Evolutionary conservation across 257 asterid genomes (phyloP).

Genomic region (Solanum tarijense): DNA sequence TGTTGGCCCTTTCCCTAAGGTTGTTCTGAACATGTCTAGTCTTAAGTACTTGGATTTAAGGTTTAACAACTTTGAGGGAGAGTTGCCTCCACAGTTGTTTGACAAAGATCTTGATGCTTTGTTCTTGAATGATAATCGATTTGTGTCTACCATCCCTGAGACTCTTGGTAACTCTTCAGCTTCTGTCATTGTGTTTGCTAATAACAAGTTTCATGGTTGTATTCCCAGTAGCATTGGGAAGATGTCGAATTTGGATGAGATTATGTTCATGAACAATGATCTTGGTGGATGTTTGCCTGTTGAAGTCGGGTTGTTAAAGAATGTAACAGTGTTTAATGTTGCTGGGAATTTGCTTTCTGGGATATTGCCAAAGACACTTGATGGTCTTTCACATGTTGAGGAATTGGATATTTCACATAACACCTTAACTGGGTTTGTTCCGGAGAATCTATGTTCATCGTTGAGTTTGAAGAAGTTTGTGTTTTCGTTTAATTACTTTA

Average conservation of each 20-base stretch:
- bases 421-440: conserved; percentile 16
- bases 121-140: conserved; percentile 23
- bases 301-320: conserved; percentile 14
- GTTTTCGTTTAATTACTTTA: conserved; percentile 16
- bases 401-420: conserved; percentile 16
- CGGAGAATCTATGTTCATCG: conserved; percentile 14
- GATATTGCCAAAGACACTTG: conserved; percentile 11
- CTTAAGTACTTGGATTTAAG: conserved; percentile 27
- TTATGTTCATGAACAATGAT: not conserved
- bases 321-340: conserved; percentile 2
- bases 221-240: conserved; percentile 24
- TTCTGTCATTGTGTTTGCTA: conserved; percentile 22
- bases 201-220: conserved; percentile 25
- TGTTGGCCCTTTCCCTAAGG: conserved; percentile 21
- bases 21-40: conserved; percentile 1
- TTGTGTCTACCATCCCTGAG: conserved; percentile 12
- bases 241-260: conserved; percentile 22
- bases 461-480: conserved; percentile 12
- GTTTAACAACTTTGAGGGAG: conserved; percentile 22
- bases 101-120: conserved; percentile 23
- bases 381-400: conserved; percentile 12
- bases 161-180: conserved; percentile 26
- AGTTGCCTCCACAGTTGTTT: conserved; percentile 12
- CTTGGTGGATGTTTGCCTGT: conserved; percentile 9
- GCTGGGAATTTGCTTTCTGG: conserved; percentile 17